Percentiles rank a stretch among this genome's conserved stretches.
Conservation (phyloP, 345 rosid species). For the Populus tremula region DNA sequence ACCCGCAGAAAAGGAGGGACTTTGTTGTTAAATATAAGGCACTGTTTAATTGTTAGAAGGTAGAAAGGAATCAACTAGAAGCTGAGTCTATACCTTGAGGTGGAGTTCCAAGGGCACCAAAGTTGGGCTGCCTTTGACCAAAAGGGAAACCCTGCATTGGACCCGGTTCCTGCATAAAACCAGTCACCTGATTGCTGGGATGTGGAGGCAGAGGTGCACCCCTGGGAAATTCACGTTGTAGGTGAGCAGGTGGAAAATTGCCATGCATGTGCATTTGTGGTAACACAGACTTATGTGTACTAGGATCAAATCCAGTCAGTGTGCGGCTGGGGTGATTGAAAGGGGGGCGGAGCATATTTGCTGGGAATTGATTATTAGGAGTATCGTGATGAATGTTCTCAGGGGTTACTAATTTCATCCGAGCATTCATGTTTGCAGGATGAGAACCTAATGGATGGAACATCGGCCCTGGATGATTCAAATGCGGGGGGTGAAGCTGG, state of each 20-base stretch:
- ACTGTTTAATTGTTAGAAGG: not conserved
- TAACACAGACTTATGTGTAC: conserved; percentile 49
- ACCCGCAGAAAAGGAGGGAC: not conserved
- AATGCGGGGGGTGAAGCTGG: conserved; percentile 48
- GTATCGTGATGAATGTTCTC: conserved; percentile 60
- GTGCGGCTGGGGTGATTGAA: conserved; percentile 54
- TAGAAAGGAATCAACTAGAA: not conserved
- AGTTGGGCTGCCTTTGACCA: conserved; percentile 57
- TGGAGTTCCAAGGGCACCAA: conserved; percentile 45
- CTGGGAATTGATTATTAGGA: conserved; percentile 53
- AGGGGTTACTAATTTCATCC: conserved; percentile 51
- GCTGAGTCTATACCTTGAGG: conserved; percentile 35
- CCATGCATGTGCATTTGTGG: conserved; percentile 70
- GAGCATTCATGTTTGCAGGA: conserved; percentile 54
- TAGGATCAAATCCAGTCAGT: conserved; percentile 57
- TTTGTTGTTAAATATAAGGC: not conserved
- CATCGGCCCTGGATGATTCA: conserved; percentile 53
- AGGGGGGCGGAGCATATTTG: conserved; percentile 58
- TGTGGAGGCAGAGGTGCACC: conserved; percentile 43
- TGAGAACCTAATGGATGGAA: conserved; percentile 60
- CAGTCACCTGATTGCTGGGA: conserved; percentile 52
- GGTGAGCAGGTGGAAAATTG: conserved; percentile 55
- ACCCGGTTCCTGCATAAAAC: conserved; percentile 54
- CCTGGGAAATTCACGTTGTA: conserved; percentile 53
- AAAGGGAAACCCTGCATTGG: conserved; percentile 61